These are phyloP conservation scores for Lentinula sp. DNA, from an alignment of 768 basidiomycete species.

Conservation along the genomic window DNA sequence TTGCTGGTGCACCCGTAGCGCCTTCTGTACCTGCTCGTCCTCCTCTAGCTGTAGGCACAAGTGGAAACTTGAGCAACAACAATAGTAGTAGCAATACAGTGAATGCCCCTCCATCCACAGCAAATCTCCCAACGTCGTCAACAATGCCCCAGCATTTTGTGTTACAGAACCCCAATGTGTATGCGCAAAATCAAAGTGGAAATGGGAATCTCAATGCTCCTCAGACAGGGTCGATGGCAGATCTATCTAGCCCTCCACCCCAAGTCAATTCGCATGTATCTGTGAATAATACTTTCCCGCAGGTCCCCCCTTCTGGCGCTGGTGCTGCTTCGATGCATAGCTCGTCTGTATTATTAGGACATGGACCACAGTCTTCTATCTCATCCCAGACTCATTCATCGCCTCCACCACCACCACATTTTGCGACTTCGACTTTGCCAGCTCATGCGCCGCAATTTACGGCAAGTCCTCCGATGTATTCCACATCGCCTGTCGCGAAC, in stretches of 20 bases:
- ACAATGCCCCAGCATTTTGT: background rate
- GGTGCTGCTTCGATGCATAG: background rate
- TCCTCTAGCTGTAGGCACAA: background rate
- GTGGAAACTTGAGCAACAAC: no score
- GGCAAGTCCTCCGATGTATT: no score
- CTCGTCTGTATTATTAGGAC: background rate
- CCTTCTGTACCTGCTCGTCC: background rate
- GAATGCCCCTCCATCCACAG: no score
- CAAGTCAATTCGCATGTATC: background rate
- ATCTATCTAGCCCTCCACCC: background rate
- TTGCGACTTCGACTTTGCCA: no score
- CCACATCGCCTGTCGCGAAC: background rate
- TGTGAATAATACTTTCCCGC: background rate
- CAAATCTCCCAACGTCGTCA: no score
- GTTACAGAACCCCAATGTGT: background rate
- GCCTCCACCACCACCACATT: no score
- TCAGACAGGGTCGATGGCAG: background rate
- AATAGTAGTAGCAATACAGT: no score
- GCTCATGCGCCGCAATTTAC: no score
- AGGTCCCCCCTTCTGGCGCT: background rate
- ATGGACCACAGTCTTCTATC: background rate
- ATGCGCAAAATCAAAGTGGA: background rate
- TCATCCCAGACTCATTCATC: no score
- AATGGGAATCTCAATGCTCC: background rate
- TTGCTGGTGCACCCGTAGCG: background rate